These are phyloP conservation scores for Exophiala spinifera DNA, from an alignment of 2,329 filamentous ascomycete species.

Conservation along the genomic window DNA sequence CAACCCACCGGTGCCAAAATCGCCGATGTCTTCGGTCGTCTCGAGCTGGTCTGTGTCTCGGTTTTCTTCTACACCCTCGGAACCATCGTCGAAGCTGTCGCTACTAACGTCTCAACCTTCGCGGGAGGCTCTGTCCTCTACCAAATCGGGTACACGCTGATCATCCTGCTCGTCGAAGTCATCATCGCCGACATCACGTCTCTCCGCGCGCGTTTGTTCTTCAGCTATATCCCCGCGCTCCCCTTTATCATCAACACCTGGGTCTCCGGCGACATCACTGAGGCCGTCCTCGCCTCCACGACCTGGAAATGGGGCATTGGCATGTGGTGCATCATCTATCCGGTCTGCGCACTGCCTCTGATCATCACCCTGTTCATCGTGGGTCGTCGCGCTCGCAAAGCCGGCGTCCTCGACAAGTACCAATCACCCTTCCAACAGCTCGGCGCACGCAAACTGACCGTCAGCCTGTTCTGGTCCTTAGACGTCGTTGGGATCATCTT, in stretches of 20 bases:
- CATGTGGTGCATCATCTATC: conserved; percentile 63
- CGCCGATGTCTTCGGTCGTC: conserved; percentile 61
- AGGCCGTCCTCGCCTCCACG: conserved; percentile 48
- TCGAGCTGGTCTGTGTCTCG: conserved; percentile 56
- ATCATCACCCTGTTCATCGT: conserved; percentile 52
- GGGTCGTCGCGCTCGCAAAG: conserved; percentile 51
- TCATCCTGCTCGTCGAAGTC: conserved; percentile 62
- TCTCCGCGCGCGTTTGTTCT: conserved; percentile 60
- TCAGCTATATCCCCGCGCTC: conserved; percentile 61
- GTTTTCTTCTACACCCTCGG: conserved; percentile 57
- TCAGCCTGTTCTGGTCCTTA: conserved; percentile 56
- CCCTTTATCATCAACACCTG: conserved; percentile 63
- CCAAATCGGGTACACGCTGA: conserved; percentile 61
- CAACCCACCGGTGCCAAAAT: conserved; percentile 60
- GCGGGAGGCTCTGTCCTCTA: conserved; percentile 59
- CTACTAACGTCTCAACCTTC: conserved; percentile 51
- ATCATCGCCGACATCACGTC: conserved; percentile 64
- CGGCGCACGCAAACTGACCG: conserved; percentile 37
- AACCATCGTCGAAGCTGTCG: conserved; percentile 56
- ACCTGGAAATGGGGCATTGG: conserved; percentile 63
- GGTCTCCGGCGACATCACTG: conserved; percentile 58
- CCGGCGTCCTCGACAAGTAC: conserved; percentile 48
- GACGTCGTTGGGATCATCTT: conserved; percentile 54
- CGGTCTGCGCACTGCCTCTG: conserved; percentile 55
- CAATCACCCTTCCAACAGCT: conserved; percentile 45